Percentiles rank a stretch among this genome's conserved stretches.
Evolutionary conservation across 2,329 filamentous ascomycete species (phyloP).

Genomic region (Aspergillus carbonarius): DNA sequence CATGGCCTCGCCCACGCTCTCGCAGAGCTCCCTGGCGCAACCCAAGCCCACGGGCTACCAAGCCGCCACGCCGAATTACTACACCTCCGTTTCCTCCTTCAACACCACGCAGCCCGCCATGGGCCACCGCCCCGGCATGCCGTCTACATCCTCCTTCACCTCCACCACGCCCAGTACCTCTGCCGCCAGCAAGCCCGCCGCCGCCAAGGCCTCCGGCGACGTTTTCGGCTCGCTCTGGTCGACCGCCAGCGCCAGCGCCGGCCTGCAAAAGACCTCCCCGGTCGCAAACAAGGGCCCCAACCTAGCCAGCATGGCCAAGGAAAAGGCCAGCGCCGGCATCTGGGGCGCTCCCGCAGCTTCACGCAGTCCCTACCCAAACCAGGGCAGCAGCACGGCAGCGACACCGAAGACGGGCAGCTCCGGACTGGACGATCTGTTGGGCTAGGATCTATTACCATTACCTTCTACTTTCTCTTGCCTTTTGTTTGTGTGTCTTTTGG

Average conservation of each 20-base stretch:
- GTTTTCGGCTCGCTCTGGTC: conserved; percentile 87
- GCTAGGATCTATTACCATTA: conserved; percentile 23
- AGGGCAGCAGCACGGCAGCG: conserved; percentile 30
- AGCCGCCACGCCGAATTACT: conserved; percentile 86
- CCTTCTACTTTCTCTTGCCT: conserved; percentile 2
- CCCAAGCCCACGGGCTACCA: conserved; percentile 67
- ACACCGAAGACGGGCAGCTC: conserved; percentile 35
- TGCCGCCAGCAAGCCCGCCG: conserved; percentile 49
- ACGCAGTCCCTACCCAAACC: conserved; percentile 52
- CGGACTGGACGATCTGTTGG: conserved; percentile 42
- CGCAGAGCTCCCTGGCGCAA: conserved; percentile 44
- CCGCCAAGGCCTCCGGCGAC: conserved; percentile 62
- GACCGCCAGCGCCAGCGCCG: conserved; percentile 64
- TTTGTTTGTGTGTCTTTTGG: conserved; percentile 1
- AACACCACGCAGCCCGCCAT: conserved; percentile 31
- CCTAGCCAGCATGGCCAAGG: conserved; percentile 93
- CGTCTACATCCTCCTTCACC: conserved; percentile 38
- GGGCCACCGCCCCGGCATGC: conserved; percentile 32
- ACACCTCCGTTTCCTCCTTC: conserved; percentile 67
- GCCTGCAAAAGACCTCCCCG: conserved; percentile 70
- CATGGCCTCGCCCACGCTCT: conserved; percentile 59
- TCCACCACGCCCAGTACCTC: conserved; percentile 41
- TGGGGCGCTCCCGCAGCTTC: conserved; percentile 73
- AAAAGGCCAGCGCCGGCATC: conserved; percentile 91
- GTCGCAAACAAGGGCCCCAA: conserved; percentile 67